Percentiles rank a stretch among this genome's conserved stretches.
phyloP scores from a whole-genome alignment of 164 flowering plant species.

The Dillenia turbinata region DNA sequence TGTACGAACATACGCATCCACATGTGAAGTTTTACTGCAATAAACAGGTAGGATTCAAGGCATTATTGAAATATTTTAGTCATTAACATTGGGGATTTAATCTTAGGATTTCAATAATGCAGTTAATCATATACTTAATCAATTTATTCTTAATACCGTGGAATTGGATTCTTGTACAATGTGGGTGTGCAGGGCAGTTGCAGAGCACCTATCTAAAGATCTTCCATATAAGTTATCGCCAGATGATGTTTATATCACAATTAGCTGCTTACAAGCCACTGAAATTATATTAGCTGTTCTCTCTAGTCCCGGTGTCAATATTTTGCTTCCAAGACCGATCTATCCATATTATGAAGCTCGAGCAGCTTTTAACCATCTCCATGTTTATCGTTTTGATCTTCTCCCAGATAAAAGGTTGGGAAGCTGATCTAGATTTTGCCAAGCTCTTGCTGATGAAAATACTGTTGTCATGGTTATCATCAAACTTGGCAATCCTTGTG shows the following conservation, averaged over 20 bases:
- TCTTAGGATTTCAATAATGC: too few species aligned
- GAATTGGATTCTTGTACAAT: too few species aligned
- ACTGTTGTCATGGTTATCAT: conserved; percentile 10
- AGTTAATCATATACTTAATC: too few species aligned
- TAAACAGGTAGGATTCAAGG: too few species aligned
- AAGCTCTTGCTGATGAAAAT: conserved; percentile 7
- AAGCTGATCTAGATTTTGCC: neutral
- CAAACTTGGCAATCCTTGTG: conserved; percentile 6
- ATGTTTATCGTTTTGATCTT: conserved; percentile 8
- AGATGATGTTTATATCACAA: conserved; percentile 10
- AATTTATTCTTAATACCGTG: too few species aligned
- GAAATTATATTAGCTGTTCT: conserved; percentile 1
- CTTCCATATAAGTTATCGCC: conserved; percentile 6
- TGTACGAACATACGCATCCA: too few species aligned
- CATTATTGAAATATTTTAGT: too few species aligned
- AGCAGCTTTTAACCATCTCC: neutral
- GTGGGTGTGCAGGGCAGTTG: conserved; percentile 4
- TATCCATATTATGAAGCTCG: conserved; percentile 2
- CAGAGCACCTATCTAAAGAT: conserved; percentile 9
- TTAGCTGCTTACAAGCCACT: conserved; percentile 12
- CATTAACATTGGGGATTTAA: too few species aligned
- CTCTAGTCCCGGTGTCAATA: conserved; percentile 9
- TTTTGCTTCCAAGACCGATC: conserved; percentile 9
- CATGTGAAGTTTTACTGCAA: too few species aligned
- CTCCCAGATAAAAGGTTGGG: conserved; percentile 6